phyloP scores from a whole-genome alignment of 176 grass and related monocot species.

The Aegilops sharonensis region DNA sequence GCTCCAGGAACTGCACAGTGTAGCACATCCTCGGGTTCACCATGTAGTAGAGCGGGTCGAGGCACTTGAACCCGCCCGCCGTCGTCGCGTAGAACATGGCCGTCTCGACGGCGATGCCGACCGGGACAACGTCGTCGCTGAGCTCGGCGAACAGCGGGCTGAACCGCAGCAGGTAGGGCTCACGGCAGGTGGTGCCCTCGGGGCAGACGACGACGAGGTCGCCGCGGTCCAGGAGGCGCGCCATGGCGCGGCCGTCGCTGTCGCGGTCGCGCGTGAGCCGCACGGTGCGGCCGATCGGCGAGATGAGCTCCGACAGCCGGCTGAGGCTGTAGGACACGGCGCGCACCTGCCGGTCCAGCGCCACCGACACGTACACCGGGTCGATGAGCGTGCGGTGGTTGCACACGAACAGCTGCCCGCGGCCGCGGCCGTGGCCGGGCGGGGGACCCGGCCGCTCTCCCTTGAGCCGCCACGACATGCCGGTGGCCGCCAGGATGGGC shows the following conservation, averaged over 20 bases:
- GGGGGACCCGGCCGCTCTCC: not conserved
- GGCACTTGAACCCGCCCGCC: conserved; percentile 58
- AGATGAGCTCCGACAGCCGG: conserved; percentile 53
- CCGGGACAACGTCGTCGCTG: conserved; percentile 51
- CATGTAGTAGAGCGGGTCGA: conserved; percentile 72
- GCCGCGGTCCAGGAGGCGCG: conserved; percentile 33
- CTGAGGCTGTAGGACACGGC: conserved; percentile 73
- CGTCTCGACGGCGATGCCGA: conserved; percentile 50
- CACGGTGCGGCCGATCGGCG: conserved; percentile 57
- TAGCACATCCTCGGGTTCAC: conserved; percentile 56
- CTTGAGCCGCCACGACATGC: conserved; percentile 54
- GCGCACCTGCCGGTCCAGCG: conserved; percentile 45
- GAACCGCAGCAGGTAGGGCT: conserved; percentile 73
- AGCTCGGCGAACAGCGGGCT: conserved; percentile 79
- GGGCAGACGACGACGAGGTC: conserved; percentile 66
- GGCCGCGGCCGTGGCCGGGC: not conserved
- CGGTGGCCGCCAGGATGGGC: conserved; percentile 48
- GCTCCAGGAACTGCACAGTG: conserved; percentile 53
- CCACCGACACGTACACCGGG: conserved; percentile 65
- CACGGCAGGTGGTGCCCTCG: conserved; percentile 79
- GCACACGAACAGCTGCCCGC: conserved; percentile 60
- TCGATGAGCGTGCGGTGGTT: conserved; percentile 91
- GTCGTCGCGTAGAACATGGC: conserved; percentile 86
- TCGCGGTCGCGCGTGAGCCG: conserved; percentile 42
- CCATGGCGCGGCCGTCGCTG: conserved; percentile 43